Evolutionary conservation across 2,329 filamentous ascomycete species (phyloP).

Genomic region (Fragosphaeria purpurea): DNA sequence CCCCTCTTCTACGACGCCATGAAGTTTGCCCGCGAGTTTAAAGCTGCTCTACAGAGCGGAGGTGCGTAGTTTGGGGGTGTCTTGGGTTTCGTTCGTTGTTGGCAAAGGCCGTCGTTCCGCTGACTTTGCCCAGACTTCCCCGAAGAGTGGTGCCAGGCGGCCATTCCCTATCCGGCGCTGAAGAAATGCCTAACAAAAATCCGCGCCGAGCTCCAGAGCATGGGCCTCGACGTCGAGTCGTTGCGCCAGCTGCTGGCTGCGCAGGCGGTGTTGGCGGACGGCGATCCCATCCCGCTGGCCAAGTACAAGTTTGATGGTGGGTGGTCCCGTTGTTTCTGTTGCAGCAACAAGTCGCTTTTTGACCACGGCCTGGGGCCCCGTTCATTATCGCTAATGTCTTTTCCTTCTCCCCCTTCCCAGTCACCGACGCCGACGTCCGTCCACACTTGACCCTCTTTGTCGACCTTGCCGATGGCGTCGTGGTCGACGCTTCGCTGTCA

Average conservation of each 20-base stretch:
- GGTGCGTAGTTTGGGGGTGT: background rate
- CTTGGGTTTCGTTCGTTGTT: no score
- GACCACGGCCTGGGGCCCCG: no score
- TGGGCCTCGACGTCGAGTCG: constrained; percentile 64
- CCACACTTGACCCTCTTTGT: constrained; percentile 64
- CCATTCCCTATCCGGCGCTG: constrained; percentile 73
- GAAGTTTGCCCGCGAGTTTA: constrained; percentile 81
- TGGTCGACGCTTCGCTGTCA: constrained; percentile 58
- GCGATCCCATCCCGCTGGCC: constrained; percentile 19
- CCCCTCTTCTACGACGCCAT: constrained; percentile 34
- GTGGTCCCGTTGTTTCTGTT: background rate
- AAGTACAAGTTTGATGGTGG: constrained; percentile 47
- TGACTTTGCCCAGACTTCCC: constrained; percentile 49
- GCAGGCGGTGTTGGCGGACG: constrained; percentile 27
- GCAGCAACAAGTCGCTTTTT: no score
- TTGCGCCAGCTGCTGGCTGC: constrained; percentile 53
- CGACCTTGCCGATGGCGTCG: constrained; percentile 54
- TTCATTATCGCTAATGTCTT: no score
- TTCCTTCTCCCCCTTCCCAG: background rate
- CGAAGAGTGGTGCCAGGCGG: constrained; percentile 58
- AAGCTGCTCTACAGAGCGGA: constrained; percentile 45
- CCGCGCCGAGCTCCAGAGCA: constrained; percentile 54
- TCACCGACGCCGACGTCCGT: constrained; percentile 32
- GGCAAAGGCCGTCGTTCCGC: no score
- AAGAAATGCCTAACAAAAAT: constrained; percentile 86